Percentiles rank a stretch among this genome's conserved stretches.
phyloP scores from a whole-genome alignment of 805 yeast genomes.

The Spencermartinsiella europaea region DNA sequence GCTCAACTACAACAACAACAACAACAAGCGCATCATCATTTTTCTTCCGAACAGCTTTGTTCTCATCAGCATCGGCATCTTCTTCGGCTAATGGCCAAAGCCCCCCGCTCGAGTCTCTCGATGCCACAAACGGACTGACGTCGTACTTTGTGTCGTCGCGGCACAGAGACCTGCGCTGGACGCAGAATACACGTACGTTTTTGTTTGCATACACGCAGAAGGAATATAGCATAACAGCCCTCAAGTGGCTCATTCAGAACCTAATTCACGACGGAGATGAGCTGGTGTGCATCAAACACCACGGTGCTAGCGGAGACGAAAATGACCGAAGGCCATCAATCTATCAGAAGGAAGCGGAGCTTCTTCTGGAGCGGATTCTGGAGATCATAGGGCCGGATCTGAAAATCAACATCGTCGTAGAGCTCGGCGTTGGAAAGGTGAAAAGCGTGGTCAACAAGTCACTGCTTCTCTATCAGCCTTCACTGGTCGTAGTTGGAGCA shows the following conservation, averaged over 20 bases:
- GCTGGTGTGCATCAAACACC: conserved; percentile 19
- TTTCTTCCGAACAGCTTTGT: neutral
- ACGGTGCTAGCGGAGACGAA: conserved; percentile 6
- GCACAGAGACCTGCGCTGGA: conserved; percentile 11
- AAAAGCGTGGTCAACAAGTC: conserved; percentile 53
- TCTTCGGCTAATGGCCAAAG: neutral
- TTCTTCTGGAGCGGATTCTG: conserved; percentile 11
- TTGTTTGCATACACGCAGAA: conserved; percentile 18
- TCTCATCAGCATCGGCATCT: neutral
- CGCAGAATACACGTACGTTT: conserved; percentile 16
- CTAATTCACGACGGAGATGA: conserved; percentile 23
- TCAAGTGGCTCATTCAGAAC: conserved; percentile 18
- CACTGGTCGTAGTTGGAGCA: conserved; percentile 50
- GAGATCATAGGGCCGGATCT: conserved; percentile 11
- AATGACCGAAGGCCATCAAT: conserved; percentile 1
- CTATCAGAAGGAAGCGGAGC: conserved; percentile 19
- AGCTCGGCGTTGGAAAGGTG: conserved; percentile 55
- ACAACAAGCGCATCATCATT: neutral
- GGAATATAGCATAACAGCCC: conserved; percentile 14
- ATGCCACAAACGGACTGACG: neutral
- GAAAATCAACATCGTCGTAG: conserved; percentile 43
- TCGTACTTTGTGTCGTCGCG: conserved; percentile 20
- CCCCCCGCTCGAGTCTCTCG: neutral
- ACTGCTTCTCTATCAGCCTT: conserved; percentile 57
- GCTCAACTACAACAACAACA: too few species aligned